Evolutionary conservation across 2,329 filamentous ascomycete genomes (phyloP), one percentile per base, ranked within the genome.

Genomic region (Didymella exigua): DNA sequence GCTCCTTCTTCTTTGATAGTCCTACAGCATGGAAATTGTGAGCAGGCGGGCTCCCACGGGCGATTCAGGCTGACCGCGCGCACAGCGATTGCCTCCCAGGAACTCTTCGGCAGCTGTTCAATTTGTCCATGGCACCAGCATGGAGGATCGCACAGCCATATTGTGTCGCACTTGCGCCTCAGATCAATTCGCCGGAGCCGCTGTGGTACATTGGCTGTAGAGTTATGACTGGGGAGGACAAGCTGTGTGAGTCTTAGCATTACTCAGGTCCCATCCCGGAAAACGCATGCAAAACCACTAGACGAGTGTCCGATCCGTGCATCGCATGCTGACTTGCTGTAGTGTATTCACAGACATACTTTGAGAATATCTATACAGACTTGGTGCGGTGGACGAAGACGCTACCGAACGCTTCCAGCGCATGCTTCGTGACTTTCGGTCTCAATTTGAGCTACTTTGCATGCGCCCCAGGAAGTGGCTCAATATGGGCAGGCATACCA

Each of bases 21-120:
- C 70, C 70, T 2, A 68, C 68, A 49, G 58, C 66, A 69, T 74
- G 71, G 71, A 74, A 73, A 58, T 73, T 71, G 68, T 72, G 41
- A 63, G 67, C 56, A 13, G 26, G 24, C 27, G 33, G 23, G 26
- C 5, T 9, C 27, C 14, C 38, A 23, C 14, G 26, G 31, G 29
- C 27, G 36, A 43, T 29, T 30, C 37, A 33, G 59, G 62, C 65
- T 72, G 58, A 71, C 34, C 54, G 2, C 26, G 11, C 30, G 56
- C 56, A 54, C 47, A 73, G 70, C 58, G 68, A 73, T 44, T 66
- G 67, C 26, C 66, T 74, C 44, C 71, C 70, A 29, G 65, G 59
- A 16, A 71, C 69, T 14, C 63, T 74, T 23, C 66, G 69, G 16
- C 70, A 73, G 59, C 57, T 73, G 23, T 71, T 74, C 50, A 68